Evolutionary conservation across 2,329 filamentous ascomycete genomes (phyloP), one percentile per base, ranked within the genome.

Genomic region (Lecanoromycetidae sp.): DNA sequence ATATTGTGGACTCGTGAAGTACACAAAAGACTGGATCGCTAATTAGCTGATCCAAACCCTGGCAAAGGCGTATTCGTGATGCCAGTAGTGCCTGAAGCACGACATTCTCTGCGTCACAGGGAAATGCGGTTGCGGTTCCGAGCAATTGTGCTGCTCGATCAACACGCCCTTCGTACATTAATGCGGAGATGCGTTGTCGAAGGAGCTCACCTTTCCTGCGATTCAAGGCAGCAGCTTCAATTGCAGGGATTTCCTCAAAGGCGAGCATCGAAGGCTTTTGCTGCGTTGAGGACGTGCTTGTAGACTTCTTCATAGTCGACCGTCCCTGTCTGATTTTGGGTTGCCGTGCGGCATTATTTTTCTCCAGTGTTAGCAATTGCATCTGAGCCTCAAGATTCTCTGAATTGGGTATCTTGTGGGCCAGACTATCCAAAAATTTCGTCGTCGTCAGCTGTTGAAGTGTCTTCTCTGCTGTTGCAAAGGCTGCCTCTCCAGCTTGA

Each of bases 1-100:
- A 93, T 22, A 95, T 80, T 0, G 87, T 94, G 0, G 91, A 95
- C 57, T 98, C 91, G 37, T 90, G 85, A 13, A 96, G 75, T 8
- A 90, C 84, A 15, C 86, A 93, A 62, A 90, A 93, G 3, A 91
- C 82, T 2, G 88, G 81, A 62, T 94, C 85, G 4, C 76, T 74
- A 10, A 80, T 75, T 69, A 94, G 84, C 57, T 82, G 74, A 38
- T 82, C 77, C 57, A 83, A 71, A 52, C 80, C 83, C 61, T 82
- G 75, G 13, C 77, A 72, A 50, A 87, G 70, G 35, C 84, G 74
- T 37, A 82, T 77, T 45, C 78, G 78, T 17, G 83, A 84, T 48
- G 76, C 77, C 9, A 77, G 71, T 46, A 85, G 71, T 32, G 79
- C 75, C 53, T 17, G 57, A 17, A 36, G 51, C 39, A 49, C 32